phyloP scores from a whole-genome alignment of 2,329 filamentous ascomycete genomes.

The Fusarium sacchari region DNA sequence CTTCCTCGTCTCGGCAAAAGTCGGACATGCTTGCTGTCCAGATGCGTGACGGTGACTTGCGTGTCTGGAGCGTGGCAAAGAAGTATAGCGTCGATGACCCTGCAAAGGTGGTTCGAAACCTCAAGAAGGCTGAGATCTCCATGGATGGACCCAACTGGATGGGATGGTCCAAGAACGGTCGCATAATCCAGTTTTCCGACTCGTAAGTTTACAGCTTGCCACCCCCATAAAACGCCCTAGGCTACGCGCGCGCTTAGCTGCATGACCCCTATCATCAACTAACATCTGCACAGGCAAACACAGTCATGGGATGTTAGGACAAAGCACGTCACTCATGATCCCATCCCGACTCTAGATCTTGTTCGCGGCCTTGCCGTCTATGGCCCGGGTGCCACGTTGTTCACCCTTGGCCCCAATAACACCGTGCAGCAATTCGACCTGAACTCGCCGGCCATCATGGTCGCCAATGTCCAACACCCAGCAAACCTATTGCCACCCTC shows the following conservation, averaged over 20 bases:
- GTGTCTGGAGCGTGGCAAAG: slow-evolving; percentile 97
- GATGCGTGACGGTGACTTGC: slow-evolving; percentile 88
- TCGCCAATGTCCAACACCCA: slow-evolving; percentile 87
- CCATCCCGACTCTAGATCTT: slow-evolving; percentile 84
- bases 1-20: slow-evolving; percentile 93
- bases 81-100: slow-evolving; percentile 74
- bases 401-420: slow-evolving; percentile 87
- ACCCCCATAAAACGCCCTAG: slow-evolving; percentile 39
- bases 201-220: slow-evolving; percentile 68
- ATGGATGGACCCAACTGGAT: slow-evolving; percentile 90
- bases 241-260: slow-evolving; percentile 60
- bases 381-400: slow-evolving; percentile 89
- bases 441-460: slow-evolving; percentile 81
- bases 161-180: slow-evolving; percentile 97
- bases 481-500: slow-evolving; percentile 82
- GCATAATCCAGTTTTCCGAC: slow-evolving; percentile 91
- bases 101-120: slow-evolving; percentile 87
- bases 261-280: slow-evolving; percentile 45
- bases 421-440: slow-evolving; percentile 96
- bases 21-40: slow-evolving; percentile 98
- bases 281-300: slow-evolving; percentile 73
- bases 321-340: slow-evolving; percentile 93
- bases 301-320: slow-evolving; percentile 97
- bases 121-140: slow-evolving; percentile 82
- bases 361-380: slow-evolving; percentile 87